phyloP scores from a whole-genome alignment of 768 basidiomycete species.

The Russula emetica region DNA sequence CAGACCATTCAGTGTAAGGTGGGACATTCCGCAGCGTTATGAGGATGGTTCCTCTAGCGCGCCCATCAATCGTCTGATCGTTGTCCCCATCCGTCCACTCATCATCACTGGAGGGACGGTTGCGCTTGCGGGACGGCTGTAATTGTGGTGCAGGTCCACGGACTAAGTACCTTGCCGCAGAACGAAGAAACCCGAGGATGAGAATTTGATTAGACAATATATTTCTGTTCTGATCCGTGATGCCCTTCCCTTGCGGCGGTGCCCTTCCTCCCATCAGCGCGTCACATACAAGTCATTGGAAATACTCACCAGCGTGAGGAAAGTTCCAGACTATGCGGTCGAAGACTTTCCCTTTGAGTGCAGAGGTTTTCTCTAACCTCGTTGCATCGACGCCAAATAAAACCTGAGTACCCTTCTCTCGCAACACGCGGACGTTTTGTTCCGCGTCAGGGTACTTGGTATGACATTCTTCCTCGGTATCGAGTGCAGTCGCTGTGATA shows the following conservation, averaged over 20 bases:
- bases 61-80: conserved; percentile 29
- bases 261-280: conserved; percentile 16
- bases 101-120: conserved; percentile 38
- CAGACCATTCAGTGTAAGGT: conserved; percentile 84
- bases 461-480: conserved; percentile 69
- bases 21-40: conserved; percentile 81
- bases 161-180: conserved; percentile 57
- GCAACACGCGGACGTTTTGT: conserved; percentile 52
- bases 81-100: conserved; percentile 37
- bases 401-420: conserved; percentile 59
- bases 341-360: conserved; percentile 60
- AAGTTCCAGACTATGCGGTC: conserved; percentile 92
- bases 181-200: conserved; percentile 76
- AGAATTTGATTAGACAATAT: conserved; percentile 85
- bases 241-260: conserved; percentile 64
- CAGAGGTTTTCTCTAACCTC: conserved; percentile 53
- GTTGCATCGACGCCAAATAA: conserved; percentile 86
- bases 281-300: neutral
- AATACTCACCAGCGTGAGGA: conserved; percentile 78
- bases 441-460: conserved; percentile 76
- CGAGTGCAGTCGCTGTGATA: conserved; percentile 82
- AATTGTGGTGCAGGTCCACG: conserved; percentile 51
- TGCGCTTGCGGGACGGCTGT: conserved; percentile 42
- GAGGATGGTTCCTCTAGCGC: conserved; percentile 65
- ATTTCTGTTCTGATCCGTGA: conserved; percentile 90